A percentile compares a stretch with the other conserved stretches of the same genome.
Evolutionary conservation across 805 yeast genomes (phyloP).

Genomic region (Blastobotrys peoriensis): DNA sequence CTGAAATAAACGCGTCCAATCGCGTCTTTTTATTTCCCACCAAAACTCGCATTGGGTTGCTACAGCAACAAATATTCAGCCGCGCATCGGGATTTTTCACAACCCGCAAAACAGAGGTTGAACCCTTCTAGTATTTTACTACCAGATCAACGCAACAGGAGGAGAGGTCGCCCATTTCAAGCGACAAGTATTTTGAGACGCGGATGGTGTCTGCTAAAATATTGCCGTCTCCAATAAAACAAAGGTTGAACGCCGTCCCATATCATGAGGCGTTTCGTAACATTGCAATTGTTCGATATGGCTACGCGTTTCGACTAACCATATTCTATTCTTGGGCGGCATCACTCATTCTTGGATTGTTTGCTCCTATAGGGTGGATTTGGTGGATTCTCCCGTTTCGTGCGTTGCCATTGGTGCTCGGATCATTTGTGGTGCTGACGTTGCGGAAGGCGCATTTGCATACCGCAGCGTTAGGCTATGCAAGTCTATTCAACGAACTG

Average conservation of each 20-base stretch:
- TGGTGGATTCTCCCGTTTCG: slow-evolving; percentile 16
- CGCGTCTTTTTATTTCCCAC: too few species aligned
- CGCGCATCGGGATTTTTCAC: too few species aligned
- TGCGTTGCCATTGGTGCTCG: slow-evolving; percentile 7
- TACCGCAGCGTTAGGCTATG: slow-evolving; percentile 9
- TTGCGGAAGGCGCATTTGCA: slow-evolving; percentile 16
- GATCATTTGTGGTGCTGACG: slow-evolving; percentile 10
- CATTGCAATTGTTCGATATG: not conserved
- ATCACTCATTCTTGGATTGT: slow-evolving; percentile 2
- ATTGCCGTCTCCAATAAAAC: not conserved
- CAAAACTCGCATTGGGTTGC: too few species aligned
- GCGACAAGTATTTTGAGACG: too few species aligned
- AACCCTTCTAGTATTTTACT: too few species aligned
- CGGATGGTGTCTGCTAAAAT: not conserved
- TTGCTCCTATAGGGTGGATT: slow-evolving; percentile 12
- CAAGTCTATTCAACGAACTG: slow-evolving; percentile 7
- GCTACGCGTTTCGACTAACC: not conserved
- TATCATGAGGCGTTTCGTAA: not conserved
- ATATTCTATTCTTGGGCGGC: not conserved
- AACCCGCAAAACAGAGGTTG: too few species aligned
- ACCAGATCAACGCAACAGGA: too few species aligned
- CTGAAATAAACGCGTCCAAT: too few species aligned
- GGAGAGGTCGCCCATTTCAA: too few species aligned
- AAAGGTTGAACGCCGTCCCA: not conserved
- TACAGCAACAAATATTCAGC: too few species aligned